These are phyloP conservation scores for Cydonia oblonga DNA, from an alignment of 331 rosid species.

Conservation along the genomic window DNA sequence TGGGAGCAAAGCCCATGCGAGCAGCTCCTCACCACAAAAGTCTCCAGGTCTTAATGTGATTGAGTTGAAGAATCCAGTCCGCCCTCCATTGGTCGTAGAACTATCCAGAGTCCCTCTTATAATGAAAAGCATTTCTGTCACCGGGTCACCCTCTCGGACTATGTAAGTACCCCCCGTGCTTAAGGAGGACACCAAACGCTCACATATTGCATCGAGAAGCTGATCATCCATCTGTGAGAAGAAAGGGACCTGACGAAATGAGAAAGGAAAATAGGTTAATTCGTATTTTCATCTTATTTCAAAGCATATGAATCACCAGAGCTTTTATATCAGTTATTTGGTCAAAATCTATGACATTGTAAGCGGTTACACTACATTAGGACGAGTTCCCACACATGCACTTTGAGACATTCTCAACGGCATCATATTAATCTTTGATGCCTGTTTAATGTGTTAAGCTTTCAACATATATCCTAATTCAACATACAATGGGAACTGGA, in stretches of 20 bases:
- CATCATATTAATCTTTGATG: background rate
- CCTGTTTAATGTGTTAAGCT: background rate
- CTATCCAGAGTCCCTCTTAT: slow-evolving; percentile 91
- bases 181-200: slow-evolving; percentile 79
- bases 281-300: background rate
- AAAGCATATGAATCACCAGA: background rate
- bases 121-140: slow-evolving; percentile 81
- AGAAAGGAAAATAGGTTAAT: background rate
- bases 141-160: slow-evolving; percentile 95
- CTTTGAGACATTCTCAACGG: background rate
- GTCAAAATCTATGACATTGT: background rate
- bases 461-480: background rate
- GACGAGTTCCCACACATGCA: background rate
- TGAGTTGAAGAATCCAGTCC: slow-evolving; percentile 87
- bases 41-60: slow-evolving; percentile 86
- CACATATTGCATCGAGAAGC: slow-evolving; percentile 94
- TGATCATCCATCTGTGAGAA: slow-evolving; percentile 97
- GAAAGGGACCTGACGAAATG: slow-evolving; percentile 68
- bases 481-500: background rate
- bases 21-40: slow-evolving; percentile 96
- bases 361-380: background rate
- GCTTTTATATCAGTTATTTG: background rate
- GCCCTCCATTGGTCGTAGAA: slow-evolving; percentile 93
- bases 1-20: slow-evolving; percentile 91
- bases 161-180: slow-evolving; percentile 84